Conservation (phyloP, 2,329 filamentous ascomycete species). For the Penicillium glabrum region DNA sequence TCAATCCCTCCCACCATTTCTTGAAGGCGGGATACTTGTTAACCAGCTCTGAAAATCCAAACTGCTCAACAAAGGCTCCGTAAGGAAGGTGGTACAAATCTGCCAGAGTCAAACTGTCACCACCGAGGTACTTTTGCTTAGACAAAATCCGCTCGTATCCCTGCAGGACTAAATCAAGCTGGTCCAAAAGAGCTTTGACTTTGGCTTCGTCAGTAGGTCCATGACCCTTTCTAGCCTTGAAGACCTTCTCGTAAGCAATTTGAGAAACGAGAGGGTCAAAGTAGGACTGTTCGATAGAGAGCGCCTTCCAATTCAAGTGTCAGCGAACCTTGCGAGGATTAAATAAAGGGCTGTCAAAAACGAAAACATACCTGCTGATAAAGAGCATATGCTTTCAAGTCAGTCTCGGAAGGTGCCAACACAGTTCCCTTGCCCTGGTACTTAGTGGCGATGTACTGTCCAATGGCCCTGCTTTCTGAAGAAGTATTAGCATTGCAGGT, state of each 20-base stretch:
- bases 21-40: conserved; percentile 10
- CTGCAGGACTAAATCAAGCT: conserved; percentile 10
- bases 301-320: conserved; percentile 15
- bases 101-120: conserved; percentile 16
- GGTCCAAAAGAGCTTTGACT: conserved; percentile 7
- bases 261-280: conserved; percentile 15
- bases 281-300: conserved; percentile 28
- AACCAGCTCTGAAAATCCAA: conserved; percentile 12
- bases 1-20: conserved; percentile 15
- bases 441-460: conserved; percentile 28
- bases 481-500: neutral
- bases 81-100: conserved; percentile 16
- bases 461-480: conserved; percentile 34
- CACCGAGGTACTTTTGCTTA: conserved; percentile 21
- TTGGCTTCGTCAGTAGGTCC: conserved; percentile 12
- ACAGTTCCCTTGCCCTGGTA: conserved; percentile 15
- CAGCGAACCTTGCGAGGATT: neutral
- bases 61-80: conserved; percentile 8
- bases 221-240: conserved; percentile 11
- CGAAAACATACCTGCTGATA: conserved; percentile 24
- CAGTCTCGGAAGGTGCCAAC: conserved; percentile 9
- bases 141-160: conserved; percentile 20
- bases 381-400: conserved; percentile 22
- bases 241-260: conserved; percentile 18
- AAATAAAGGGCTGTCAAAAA: too few relatives aligned